Percentiles rank a stretch among this genome's conserved stretches.
phyloP scores from a whole-genome alignment of 768 basidiomycete species.

The Xerocomellus dryophilus region DNA sequence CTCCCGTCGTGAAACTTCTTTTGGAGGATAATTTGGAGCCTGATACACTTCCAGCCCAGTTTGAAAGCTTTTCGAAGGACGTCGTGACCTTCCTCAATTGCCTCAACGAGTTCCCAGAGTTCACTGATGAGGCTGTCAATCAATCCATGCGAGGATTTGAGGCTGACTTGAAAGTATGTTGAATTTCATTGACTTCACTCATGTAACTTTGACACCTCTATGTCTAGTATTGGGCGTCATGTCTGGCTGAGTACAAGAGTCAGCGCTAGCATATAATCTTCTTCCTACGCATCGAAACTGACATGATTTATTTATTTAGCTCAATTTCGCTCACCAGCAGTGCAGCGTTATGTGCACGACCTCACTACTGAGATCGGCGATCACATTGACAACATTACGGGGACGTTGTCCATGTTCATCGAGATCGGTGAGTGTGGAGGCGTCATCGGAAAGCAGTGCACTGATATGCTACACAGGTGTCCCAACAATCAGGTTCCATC shows the following conservation, averaged over 20 bases:
- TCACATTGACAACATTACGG: constrained; percentile 50
- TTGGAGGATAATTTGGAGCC: constrained; percentile 44
- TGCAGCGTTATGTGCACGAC: constrained; percentile 55
- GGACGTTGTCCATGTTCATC: constrained; percentile 50
- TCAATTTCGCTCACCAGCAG: constrained; percentile 51
- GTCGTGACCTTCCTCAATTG: constrained; percentile 52
- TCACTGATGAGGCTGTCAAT: constrained; percentile 51
- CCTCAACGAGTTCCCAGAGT: constrained; percentile 56
- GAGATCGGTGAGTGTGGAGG: constrained; percentile 45
- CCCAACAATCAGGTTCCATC: constrained; percentile 53
- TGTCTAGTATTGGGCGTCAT: constrained; percentile 52
- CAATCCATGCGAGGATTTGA: constrained; percentile 48
- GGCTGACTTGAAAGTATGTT: constrained; percentile 46
- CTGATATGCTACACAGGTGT: constrained; percentile 42
- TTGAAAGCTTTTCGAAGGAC: constrained; percentile 46
- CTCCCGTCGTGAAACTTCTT: constrained; percentile 36
- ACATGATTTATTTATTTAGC: constrained; percentile 27
- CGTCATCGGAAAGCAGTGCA: constrained; percentile 17
- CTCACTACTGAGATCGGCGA: constrained; percentile 50
- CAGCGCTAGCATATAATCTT: constrained; percentile 2
- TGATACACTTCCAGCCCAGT: constrained; percentile 46
- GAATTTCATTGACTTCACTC: neutral
- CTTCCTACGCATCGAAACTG: constrained; percentile 1
- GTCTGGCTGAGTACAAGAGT: constrained; percentile 48
- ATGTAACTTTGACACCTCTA: constrained; percentile 9